phyloP scores from a whole-genome alignment of 108 stramenopile species.

The Pseudonitzschia delicatissima region DNA sequence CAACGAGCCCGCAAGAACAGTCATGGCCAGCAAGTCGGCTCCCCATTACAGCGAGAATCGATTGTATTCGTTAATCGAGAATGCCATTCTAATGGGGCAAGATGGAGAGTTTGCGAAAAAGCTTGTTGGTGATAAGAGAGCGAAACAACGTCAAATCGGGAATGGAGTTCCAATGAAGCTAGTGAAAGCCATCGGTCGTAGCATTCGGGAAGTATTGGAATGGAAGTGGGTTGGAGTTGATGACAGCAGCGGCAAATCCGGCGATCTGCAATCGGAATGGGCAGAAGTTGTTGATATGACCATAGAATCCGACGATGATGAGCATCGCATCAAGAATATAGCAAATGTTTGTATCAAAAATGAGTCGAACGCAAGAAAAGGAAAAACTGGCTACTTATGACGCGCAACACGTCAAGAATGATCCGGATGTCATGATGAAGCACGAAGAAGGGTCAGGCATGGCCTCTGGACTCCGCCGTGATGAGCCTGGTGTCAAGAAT shows the following conservation, averaged over 20 bases:
- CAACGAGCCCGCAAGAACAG: background rate
- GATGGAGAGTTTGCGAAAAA: background rate
- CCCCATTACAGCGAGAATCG: constrained; percentile 1
- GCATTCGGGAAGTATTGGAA: background rate
- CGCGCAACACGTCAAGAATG: too few relatives aligned
- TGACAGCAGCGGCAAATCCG: background rate
- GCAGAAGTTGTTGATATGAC: too few relatives aligned
- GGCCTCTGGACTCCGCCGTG: too few relatives aligned
- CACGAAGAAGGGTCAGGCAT: too few relatives aligned
- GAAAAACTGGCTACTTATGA: too few relatives aligned
- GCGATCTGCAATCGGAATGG: too few relatives aligned
- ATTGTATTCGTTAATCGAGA: background rate
- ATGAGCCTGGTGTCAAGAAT: too few relatives aligned
- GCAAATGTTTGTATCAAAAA: too few relatives aligned
- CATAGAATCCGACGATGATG: background rate
- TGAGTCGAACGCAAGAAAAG: too few relatives aligned
- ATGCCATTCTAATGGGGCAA: constrained; percentile 7
- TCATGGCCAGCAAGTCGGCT: background rate
- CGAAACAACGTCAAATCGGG: constrained; percentile 8
- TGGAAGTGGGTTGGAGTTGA: background rate
- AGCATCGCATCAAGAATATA: too few relatives aligned
- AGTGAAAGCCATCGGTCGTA: background rate
- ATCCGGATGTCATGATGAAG: too few relatives aligned
- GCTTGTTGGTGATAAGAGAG: background rate
- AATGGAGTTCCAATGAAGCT: background rate